These are phyloP conservation scores for Syzygium jambos DNA, from an alignment of 345 rosid species.

Conservation along the genomic window DNA sequence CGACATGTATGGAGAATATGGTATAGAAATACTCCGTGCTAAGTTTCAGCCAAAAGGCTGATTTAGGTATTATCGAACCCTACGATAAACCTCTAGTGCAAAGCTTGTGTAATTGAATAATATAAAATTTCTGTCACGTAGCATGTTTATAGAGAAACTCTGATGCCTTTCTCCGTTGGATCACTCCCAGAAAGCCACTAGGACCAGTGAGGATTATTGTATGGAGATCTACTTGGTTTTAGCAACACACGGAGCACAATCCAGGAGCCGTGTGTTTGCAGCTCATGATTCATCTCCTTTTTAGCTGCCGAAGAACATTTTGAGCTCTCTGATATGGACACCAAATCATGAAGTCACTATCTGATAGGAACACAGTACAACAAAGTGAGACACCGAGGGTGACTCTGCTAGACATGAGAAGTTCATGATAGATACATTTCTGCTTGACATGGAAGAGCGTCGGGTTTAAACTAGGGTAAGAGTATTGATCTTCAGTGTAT, in stretches of 20 bases:
- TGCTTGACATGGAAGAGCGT: neutral
- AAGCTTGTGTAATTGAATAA: neutral
- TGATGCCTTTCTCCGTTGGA: neutral
- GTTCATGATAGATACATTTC: neutral
- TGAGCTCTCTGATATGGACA: neutral
- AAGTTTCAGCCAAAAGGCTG: neutral
- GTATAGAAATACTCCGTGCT: neutral
- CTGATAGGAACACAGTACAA: neutral
- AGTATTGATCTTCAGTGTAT: neutral
- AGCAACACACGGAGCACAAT: neutral
- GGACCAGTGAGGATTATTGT: neutral
- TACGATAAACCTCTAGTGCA: neutral
- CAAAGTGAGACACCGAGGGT: neutral
- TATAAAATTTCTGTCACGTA: neutral
- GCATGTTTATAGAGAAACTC: neutral
- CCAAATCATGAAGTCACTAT: neutral
- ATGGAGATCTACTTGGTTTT: neutral
- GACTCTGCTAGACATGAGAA: neutral
- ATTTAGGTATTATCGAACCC: neutral
- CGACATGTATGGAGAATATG: neutral
- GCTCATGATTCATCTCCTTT: neutral
- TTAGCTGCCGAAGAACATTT: neutral
- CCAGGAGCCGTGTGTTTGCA: neutral
- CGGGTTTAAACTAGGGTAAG: neutral
- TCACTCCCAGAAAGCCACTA: neutral